These are phyloP conservation scores for Ophiobolus disseminans DNA, from an alignment of 2,329 filamentous ascomycete genomes.

Conservation along the genomic window DNA sequence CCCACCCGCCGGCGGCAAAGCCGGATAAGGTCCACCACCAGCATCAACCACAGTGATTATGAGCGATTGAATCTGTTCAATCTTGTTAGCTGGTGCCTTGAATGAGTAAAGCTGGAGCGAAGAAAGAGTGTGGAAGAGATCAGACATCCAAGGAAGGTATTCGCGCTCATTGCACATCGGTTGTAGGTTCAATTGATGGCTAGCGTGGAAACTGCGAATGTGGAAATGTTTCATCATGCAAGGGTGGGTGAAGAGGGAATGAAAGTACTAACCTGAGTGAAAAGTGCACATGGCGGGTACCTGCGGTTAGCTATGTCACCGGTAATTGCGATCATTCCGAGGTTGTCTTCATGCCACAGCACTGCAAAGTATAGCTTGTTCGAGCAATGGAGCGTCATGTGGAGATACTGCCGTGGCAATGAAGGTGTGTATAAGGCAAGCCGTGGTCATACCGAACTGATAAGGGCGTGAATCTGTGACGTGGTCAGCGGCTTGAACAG, in stretches of 20 bases:
- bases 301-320: slow-evolving; percentile 1
- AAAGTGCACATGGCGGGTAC: not conserved
- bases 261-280: slow-evolving; percentile 40
- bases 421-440: too few relatives aligned
- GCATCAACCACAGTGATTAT: too few relatives aligned
- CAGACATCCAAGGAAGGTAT: slow-evolving; percentile 80
- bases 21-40: too few relatives aligned
- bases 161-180: slow-evolving; percentile 70
- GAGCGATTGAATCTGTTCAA: slow-evolving; percentile 13
- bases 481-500: slow-evolving; percentile 18
- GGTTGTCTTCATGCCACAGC: not conserved
- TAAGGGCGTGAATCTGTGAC: slow-evolving; percentile 2
- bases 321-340: not conserved
- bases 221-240: slow-evolving; percentile 76
- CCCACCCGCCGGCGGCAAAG: too few relatives aligned
- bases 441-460: too few relatives aligned
- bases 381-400: too few relatives aligned
- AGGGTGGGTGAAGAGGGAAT: slow-evolving; percentile 23
- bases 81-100: slow-evolving; percentile 26
- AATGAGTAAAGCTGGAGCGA: slow-evolving; percentile 8
- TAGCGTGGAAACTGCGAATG: slow-evolving; percentile 93
- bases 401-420: too few relatives aligned
- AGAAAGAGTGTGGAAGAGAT: slow-evolving; percentile 41
- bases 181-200: slow-evolving; percentile 69
- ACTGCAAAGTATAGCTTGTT: not conserved